These are phyloP conservation scores for Neurospora africana DNA, from an alignment of 495 filamentous ascomycete genomes.

Conservation along the genomic window DNA sequence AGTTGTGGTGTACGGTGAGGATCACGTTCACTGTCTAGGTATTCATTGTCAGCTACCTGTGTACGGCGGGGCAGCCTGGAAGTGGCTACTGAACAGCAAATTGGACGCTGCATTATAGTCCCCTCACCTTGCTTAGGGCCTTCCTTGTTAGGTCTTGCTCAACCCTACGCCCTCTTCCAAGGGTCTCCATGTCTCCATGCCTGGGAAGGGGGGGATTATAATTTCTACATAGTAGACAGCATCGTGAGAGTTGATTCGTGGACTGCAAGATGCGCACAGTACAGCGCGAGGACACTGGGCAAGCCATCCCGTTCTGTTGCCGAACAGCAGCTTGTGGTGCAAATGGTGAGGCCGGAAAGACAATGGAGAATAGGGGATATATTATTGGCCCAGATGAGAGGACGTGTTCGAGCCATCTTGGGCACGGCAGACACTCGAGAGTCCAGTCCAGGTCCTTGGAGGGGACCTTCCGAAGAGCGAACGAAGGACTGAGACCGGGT, in stretches of 20 bases:
- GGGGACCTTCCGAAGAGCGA: background rate
- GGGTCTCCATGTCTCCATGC: background rate
- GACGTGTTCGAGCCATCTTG: background rate
- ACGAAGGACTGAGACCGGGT: background rate
- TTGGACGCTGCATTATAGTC: background rate
- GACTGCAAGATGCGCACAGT: background rate
- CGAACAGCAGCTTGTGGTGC: background rate
- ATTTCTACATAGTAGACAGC: background rate
- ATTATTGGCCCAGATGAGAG: background rate
- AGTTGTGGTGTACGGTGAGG: background rate
- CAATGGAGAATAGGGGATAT: background rate
- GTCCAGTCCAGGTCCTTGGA: background rate
- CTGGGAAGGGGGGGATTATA: background rate
- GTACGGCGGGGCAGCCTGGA: background rate
- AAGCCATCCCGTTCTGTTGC: background rate
- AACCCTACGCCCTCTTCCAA: background rate
- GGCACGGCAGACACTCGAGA: background rate
- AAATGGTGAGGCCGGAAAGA: background rate
- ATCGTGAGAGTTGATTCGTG: background rate
- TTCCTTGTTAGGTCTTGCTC: background rate
- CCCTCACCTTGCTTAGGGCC: background rate
- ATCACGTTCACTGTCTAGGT: conserved; percentile 1
- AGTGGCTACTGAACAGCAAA: background rate
- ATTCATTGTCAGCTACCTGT: background rate
- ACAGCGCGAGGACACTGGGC: background rate